These are phyloP conservation scores for Arthrobotrys sinensis DNA, from an alignment of 2,329 filamentous ascomycete species.

Conservation along the genomic window DNA sequence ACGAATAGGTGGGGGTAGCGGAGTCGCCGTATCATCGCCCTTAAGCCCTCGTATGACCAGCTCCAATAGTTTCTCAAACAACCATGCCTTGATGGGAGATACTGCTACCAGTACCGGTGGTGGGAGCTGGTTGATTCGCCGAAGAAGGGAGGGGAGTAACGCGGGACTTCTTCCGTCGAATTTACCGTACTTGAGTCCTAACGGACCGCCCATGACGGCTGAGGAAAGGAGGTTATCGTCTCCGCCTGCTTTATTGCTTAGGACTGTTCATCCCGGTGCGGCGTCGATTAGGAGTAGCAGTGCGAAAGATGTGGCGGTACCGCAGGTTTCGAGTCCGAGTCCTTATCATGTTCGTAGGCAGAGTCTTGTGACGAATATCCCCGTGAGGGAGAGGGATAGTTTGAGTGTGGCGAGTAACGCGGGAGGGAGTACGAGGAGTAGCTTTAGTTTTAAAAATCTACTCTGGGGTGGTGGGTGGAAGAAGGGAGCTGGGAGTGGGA, in stretches of 20 bases:
- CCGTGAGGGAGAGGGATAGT: constrained; percentile 50
- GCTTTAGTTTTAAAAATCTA: constrained; percentile 59
- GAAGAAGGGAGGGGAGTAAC: constrained; percentile 19
- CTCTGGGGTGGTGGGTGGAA: constrained; percentile 56
- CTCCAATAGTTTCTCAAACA: constrained; percentile 46
- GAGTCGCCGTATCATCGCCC: constrained; percentile 33
- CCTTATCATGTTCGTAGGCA: constrained; percentile 51
- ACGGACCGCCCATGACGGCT: constrained; percentile 51
- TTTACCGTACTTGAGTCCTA: constrained; percentile 49
- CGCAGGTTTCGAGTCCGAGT: constrained; percentile 42
- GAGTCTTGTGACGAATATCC: constrained; percentile 44
- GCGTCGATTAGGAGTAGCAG: constrained; percentile 28
- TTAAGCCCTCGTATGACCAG: constrained; percentile 44
- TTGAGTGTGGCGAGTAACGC: constrained; percentile 47
- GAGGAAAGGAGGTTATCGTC: constrained; percentile 47
- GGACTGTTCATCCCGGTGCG: constrained; percentile 40
- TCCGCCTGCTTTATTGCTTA: constrained; percentile 34
- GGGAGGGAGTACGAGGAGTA: constrained; percentile 46
- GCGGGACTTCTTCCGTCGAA: constrained; percentile 18
- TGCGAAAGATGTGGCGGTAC: constrained; percentile 40
- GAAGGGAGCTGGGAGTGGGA: constrained; percentile 37
- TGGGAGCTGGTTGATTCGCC: constrained; percentile 45
- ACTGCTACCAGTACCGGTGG: constrained; percentile 15
- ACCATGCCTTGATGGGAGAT: constrained; percentile 40
- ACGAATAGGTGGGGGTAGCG: constrained; percentile 7